Evolutionary conservation across 2,329 filamentous ascomycete species (phyloP), one percentile per base, ranked within the genome.

Genomic region (Pseudocercospora eumusae): DNA sequence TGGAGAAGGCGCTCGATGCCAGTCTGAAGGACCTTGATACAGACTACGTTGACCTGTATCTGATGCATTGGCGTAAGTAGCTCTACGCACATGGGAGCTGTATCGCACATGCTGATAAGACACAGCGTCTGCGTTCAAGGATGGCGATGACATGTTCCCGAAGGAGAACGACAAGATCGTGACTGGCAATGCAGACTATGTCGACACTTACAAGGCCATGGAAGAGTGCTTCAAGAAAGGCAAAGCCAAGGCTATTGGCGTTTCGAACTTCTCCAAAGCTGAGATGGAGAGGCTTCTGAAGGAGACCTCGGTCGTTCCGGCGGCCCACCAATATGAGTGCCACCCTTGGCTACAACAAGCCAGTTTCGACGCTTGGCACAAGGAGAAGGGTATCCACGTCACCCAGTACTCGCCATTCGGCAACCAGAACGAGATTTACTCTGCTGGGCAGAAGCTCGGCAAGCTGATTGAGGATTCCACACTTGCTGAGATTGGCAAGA

Each of bases 21-120:
- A 86, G 86, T 45, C 78, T 89, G 57, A 82, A 86, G 71, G 82
- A 86, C 70, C 81, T 89, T 69, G 83, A 81, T 11, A 77, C 87
- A 42, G 86, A 87, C 62, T 90, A 90, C 72, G 79, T 91, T 61
- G 88, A 91, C 72, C 79, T 91, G 10, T 89, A 84, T 74, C 80
- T 90, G 61, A 89, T 92, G 72, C 87, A 90, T 75, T 91, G 83
- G 81, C 84, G 84, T 0, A 78, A 80, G 9, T 77, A 47, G 9
- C 13, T 8, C 13, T 3, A 15, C 15, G 13, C n/a, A 36, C 6
- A 5, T 36, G 33, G 13, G 1, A 36, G 1, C n/a, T n/a, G 1
- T 4, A 36, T 15, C 33, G 13, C 33, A 5, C 6, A 36, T 6
- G 15, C 33, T 36, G 10, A 40, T 9, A 21, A 25, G 4, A 6